Evolutionary conservation across 805 yeast genomes (phyloP).

Genomic region (Cyberlindnera amylophila): DNA sequence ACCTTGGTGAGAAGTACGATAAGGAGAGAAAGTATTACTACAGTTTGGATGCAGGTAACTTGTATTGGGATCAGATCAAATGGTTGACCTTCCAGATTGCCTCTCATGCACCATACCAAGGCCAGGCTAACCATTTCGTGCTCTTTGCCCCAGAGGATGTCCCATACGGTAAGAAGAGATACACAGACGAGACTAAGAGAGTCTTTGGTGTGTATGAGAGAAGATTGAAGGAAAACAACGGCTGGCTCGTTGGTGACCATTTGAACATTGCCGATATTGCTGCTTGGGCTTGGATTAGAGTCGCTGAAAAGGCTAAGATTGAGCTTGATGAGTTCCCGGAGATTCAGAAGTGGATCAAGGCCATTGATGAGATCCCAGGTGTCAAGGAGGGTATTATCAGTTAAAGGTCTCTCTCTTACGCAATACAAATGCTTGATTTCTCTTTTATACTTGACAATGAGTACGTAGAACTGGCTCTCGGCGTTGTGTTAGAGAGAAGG

Average conservation of each 20-base stretch:
- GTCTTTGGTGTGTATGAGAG: constrained; percentile 51
- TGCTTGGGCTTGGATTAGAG: constrained; percentile 43
- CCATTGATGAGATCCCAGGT: constrained; percentile 32
- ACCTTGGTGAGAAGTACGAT: constrained; percentile 59
- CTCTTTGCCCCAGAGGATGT: constrained; percentile 45
- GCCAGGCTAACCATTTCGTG: constrained; percentile 52
- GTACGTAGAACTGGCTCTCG: no score
- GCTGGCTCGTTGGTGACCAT: constrained; percentile 58
- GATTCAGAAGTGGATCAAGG: constrained; percentile 38
- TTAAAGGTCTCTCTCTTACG: no score
- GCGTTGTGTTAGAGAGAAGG: no score
- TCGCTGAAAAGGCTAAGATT: constrained; percentile 19
- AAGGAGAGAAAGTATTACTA: constrained; percentile 41
- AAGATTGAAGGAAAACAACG: constrained; percentile 45
- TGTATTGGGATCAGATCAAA: constrained; percentile 50
- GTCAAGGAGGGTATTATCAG: constrained; percentile 23
- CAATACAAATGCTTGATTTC: no score
- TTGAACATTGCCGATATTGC: constrained; percentile 57
- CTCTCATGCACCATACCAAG: constrained; percentile 59
- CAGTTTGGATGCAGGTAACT: constrained; percentile 30
- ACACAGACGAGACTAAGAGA: constrained; percentile 46
- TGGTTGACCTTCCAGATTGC: constrained; percentile 57
- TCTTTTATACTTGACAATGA: no score
- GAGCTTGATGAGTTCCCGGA: constrained; percentile 37
- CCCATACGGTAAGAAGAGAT: constrained; percentile 52